Percentiles rank a stretch among this genome's conserved stretches.
phyloP scores from a whole-genome alignment of 371 early-diverging fungal species.

The Rhizomucor miehei region DNA sequence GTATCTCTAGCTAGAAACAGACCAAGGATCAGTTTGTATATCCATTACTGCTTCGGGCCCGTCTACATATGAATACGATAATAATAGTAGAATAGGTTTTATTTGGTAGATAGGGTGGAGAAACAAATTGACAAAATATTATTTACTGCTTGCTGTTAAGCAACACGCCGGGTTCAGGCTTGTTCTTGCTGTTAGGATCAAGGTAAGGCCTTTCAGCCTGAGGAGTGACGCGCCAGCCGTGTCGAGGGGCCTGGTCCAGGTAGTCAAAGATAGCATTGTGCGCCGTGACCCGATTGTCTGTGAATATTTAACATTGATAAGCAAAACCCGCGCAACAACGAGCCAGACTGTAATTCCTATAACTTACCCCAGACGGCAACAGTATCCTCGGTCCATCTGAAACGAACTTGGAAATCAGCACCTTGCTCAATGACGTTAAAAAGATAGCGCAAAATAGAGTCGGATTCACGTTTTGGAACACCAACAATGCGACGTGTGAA shows the following conservation, averaged over 20 bases:
- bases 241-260: slow-evolving; percentile 30
- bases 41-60: too few relatives aligned
- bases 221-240: slow-evolving; percentile 49
- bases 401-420: slow-evolving; percentile 64
- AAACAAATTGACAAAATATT: too few relatives aligned
- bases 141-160: neutral
- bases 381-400: slow-evolving; percentile 53
- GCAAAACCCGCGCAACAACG: neutral
- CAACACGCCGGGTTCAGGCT: neutral
- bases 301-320: slow-evolving; percentile 8
- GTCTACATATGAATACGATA: too few relatives aligned
- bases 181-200: slow-evolving; percentile 39
- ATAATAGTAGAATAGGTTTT: too few relatives aligned
- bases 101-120: too few relatives aligned
- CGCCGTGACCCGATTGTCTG: slow-evolving; percentile 48
- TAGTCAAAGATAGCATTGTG: slow-evolving; percentile 57
- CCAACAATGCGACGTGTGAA: slow-evolving; percentile 62
- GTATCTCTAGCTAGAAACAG: neutral
- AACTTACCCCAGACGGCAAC: slow-evolving; percentile 60
- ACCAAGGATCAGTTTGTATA: neutral
- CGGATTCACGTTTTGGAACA: slow-evolving; percentile 53
- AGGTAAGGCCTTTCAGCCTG: slow-evolving; percentile 57
- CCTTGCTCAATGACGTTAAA: slow-evolving; percentile 49
- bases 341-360: neutral
- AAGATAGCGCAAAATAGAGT: slow-evolving; percentile 52